Base-by-base conservation (phyloP, 495 filamentous ascomycete species). In the Neurospora sp. region DNA sequence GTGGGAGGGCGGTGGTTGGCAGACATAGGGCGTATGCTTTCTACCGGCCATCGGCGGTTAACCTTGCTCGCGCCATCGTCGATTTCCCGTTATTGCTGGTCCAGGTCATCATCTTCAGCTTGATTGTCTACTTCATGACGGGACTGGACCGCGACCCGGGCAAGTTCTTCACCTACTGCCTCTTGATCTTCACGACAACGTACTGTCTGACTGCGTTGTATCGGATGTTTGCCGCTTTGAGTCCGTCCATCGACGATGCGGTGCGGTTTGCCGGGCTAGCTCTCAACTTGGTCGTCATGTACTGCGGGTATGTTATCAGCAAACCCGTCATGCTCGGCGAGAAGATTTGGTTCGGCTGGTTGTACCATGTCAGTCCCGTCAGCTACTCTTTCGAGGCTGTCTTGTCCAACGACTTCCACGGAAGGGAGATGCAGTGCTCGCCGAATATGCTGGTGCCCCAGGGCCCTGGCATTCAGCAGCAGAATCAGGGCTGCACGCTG, bases 11-110 rank as follows among this genome's bases (percentile, higher is more conserved):
- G 4, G 92, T 97, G 60, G 82, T 97, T 44, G 83, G 93, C 73
- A 95, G 96, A 75, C 94, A 97, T 80, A 93, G 93, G 81, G 89
- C 87, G 73, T 96, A 93, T 78, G 91, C 91, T 3, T 95, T 96
- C 79, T 95, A 95, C 78, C 90, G 92, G 4, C 93, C 94, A 14
- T 86, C 91, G 3, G 93, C 94, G 54, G 93, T 90, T 74, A 91
- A 90, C 6, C 85, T 97, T 42, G 93, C 92, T 2, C 89, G 94
- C 60, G 91, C 92, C 3, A 85, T 93, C 14, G 88, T 92, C 14
- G 94, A 97, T 78, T 79, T 93, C 4, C 93, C 93, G 3, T 83
- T 94, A 6, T 87, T 93, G 4, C 82, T 93, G 27, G 78, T 90
- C 38, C 91, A 95, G 76, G 90, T 93, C 0, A 74, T 88, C 6